A percentile compares a stretch with the other conserved stretches of the same genome.
phyloP scores from a whole-genome alignment of 345 rosid genomes.

The Eucalyptus virginea region DNA sequence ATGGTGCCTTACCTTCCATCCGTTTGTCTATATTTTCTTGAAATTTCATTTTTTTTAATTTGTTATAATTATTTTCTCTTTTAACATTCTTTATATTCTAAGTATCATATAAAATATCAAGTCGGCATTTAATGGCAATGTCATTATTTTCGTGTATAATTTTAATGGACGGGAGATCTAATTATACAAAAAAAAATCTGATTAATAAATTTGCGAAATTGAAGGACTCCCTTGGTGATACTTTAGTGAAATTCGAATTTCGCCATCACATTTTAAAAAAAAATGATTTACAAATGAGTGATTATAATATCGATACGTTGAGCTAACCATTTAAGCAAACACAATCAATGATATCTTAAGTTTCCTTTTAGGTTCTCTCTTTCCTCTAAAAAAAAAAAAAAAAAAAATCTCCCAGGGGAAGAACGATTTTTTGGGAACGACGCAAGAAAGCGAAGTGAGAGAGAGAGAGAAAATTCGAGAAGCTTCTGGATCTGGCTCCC shows the following conservation, averaged over 20 bases:
- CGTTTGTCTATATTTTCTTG: not conserved
- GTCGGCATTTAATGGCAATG: too few species aligned
- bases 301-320: too few species aligned
- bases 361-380: not conserved
- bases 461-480: not conserved
- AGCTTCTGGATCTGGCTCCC: not conserved
- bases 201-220: not conserved
- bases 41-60: not conserved
- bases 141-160: not conserved
- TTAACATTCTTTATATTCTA: too few species aligned
- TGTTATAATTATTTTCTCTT: too few species aligned
- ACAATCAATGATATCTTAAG: not conserved
- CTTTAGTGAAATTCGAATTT: not conserved
- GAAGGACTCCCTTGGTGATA: fast-evolving
- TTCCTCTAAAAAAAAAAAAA: not conserved
- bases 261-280: too few species aligned
- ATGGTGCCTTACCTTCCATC: not conserved
- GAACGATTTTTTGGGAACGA: not conserved
- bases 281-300: not conserved
- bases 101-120: not conserved
- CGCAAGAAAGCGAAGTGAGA: too few species aligned
- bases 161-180: not conserved
- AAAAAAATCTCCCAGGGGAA: not conserved
- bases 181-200: too few species aligned
- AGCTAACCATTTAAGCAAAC: not conserved